Base-by-base conservation (phyloP, 2,329 filamentous ascomycete species). In the Pseudogymnoascus sp. region DNA sequence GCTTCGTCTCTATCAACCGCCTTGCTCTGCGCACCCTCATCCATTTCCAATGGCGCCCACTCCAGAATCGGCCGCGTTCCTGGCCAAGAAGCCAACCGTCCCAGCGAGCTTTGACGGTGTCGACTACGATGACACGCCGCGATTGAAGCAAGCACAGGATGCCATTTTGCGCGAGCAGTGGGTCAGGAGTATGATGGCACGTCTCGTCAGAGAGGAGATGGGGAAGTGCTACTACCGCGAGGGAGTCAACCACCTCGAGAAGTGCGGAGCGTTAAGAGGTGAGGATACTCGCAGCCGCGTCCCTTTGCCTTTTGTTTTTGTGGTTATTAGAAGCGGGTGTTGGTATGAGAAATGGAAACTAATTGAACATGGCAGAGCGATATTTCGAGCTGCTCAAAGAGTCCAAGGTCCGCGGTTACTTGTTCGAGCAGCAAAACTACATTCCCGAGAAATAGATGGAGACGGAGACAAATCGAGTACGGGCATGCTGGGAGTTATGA, bases 151-250 rank as follows among this genome's bases (percentile, higher is more conserved):
- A 66, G 90, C 90, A 62, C 90, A 93, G 75, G 90, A 95, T 75
- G 84, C 90, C 68, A 84, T 95, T 63, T 84, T 95, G 71, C 84
- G 90, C 67, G 90, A 95, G 79, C 90, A 95, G 80, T 95, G 91
- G 91, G 89, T 95, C 65, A 87, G 86, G 75, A 87, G 88, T 75
- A 95, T 95, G 90, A 95, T 93, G 90, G 89, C 89, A 64, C 83
- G 90, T 66, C 78, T 95, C 67, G 89, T 95, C 62, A 81, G 89
- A 67, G 89, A 93, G 75, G 90, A 95, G 81, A 80, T 95, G 79
- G 83, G 87, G 77, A 93, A 91, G 80, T 95, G 90, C 81, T 95
- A 95, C 78, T 85, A 86, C 77, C 82, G 85, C 69, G 89, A 95
- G 78, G 91, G 90, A 63, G 89, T 93, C 68, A 95, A 95, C 77